A percentile compares a stretch with the other conserved stretches of the same genome.
Evolutionary conservation across 139 green algal genomes (phyloP).

Genomic region (Chlamydomonas urium): DNA sequence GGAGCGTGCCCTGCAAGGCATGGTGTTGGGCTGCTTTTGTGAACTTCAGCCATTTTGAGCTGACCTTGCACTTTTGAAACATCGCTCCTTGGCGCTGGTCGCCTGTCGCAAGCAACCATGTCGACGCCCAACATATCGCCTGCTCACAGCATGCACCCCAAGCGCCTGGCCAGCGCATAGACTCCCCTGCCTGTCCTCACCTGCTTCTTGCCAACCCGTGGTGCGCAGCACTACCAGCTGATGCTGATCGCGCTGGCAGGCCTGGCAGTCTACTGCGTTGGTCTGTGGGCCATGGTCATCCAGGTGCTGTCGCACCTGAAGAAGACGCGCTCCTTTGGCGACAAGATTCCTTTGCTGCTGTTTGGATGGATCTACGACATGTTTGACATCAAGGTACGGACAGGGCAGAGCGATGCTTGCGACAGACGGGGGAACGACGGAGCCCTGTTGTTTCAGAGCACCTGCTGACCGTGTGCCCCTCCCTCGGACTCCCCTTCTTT

Average conservation of each 20-base stretch:
- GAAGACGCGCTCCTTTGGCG: conserved; percentile 6
- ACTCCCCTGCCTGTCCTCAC: too few species aligned
- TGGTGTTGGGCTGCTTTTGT: too few species aligned
- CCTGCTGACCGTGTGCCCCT: background rate
- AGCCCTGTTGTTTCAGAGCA: background rate
- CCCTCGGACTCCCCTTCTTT: background rate
- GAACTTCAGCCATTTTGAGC: too few species aligned
- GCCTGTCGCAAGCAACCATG: too few species aligned
- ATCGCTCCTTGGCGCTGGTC: too few species aligned
- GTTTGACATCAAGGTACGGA: conserved; percentile 11
- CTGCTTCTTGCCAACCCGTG: too few species aligned
- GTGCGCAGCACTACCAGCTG: conserved; percentile 9
- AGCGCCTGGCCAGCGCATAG: too few species aligned
- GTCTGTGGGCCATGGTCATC: background rate
- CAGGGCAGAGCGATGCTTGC: background rate
- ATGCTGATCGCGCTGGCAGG: conserved; percentile 12
- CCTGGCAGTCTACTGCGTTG: conserved; percentile 3
- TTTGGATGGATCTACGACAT: conserved; percentile 34
- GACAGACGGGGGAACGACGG: background rate
- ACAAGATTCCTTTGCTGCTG: conserved; percentile 21
- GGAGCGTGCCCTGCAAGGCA: too few species aligned
- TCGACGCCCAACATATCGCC: too few species aligned
- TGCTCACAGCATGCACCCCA: too few species aligned
- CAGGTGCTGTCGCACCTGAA: conserved; percentile 10
- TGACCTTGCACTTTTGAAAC: too few species aligned